These are phyloP conservation scores for Ceratobasidium sp. DNA, from an alignment of 1,284 basidiomycete species.

Conservation along the genomic window DNA sequence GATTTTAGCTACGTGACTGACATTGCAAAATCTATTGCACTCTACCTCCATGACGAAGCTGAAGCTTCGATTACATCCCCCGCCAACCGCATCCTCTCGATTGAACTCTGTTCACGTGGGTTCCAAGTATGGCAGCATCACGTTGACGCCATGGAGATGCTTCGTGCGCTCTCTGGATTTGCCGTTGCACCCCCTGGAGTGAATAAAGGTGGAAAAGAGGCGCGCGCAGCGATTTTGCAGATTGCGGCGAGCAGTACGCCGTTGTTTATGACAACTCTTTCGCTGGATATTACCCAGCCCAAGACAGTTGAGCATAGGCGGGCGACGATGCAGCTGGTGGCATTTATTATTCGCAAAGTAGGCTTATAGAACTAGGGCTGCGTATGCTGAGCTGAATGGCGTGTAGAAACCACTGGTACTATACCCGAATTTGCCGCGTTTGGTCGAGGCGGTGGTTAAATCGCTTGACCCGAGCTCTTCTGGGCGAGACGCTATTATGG, in stretches of 20 bases:
- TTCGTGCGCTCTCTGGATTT: slow-evolving; percentile 87
- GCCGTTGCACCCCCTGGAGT: slow-evolving; percentile 77
- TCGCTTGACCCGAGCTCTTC: slow-evolving; percentile 94
- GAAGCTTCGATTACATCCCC: slow-evolving; percentile 58
- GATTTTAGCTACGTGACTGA: slow-evolving; percentile 80
- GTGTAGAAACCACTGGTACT: slow-evolving; percentile 85
- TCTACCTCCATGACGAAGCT: slow-evolving; percentile 80
- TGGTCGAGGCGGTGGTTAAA: slow-evolving; percentile 97
- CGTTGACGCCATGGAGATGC: slow-evolving; percentile 90
- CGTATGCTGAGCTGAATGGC: background rate
- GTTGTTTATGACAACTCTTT: slow-evolving; percentile 95
- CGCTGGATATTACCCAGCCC: slow-evolving; percentile 90
- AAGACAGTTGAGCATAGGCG: slow-evolving; percentile 84
- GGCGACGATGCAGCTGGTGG: slow-evolving; percentile 92
- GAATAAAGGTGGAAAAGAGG: slow-evolving; percentile 74
- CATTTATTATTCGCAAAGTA: slow-evolving; percentile 89
- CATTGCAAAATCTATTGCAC: slow-evolving; percentile 83
- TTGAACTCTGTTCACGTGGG: slow-evolving; percentile 91
- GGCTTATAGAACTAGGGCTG: background rate
- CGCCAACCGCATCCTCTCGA: slow-evolving; percentile 78
- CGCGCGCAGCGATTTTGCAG: slow-evolving; percentile 85
- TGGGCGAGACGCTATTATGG: slow-evolving; percentile 88
- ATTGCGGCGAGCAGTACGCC: slow-evolving; percentile 89
- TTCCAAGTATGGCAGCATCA: slow-evolving; percentile 97
- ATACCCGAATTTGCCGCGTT: slow-evolving; percentile 85